Evolutionary conservation across 352 stramenopile species (phyloP).

Genomic region (Globisporangium cylindrosporum): DNA sequence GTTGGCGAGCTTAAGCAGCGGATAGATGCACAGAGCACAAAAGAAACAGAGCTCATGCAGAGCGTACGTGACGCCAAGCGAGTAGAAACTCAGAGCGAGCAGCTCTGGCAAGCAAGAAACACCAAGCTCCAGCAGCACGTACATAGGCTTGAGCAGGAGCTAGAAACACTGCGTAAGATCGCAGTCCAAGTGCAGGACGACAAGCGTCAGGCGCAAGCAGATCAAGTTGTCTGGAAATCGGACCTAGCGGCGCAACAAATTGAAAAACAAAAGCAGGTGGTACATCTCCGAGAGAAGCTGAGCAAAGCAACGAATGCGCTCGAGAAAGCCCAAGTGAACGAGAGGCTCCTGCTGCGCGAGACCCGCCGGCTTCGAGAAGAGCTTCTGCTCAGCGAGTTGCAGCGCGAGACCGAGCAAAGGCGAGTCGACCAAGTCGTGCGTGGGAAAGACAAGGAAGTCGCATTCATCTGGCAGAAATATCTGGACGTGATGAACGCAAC

Average conservation of each 20-base stretch:
- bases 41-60: slow-evolving; percentile 14
- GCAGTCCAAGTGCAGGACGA: slow-evolving; percentile 19
- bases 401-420: slow-evolving; percentile 46
- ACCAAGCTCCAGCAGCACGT: slow-evolving; percentile 32
- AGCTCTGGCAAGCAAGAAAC: slow-evolving; percentile 32
- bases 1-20: slow-evolving; percentile 36
- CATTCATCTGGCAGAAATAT: slow-evolving; percentile 76
- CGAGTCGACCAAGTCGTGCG: slow-evolving; percentile 46
- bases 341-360: slow-evolving; percentile 46
- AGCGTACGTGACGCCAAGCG: slow-evolving; percentile 24
- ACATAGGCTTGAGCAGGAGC: slow-evolving; percentile 9
- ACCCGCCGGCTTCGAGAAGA: slow-evolving; percentile 56
- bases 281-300: slow-evolving; percentile 28
- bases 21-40: slow-evolving; percentile 12
- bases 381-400: slow-evolving; percentile 56
- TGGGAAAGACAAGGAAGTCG: slow-evolving; percentile 61
- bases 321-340: slow-evolving; percentile 44
- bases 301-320: slow-evolving; percentile 16
- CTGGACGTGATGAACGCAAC: slow-evolving; percentile 33
- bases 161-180: slow-evolving; percentile 21
- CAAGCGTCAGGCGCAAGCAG: slow-evolving; percentile 21
- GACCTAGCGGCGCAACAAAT: slow-evolving; percentile 27
- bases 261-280: slow-evolving; percentile 31
- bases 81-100: slow-evolving; percentile 24
- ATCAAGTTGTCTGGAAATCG: slow-evolving; percentile 21